Evolutionary conservation across 257 asterid species (phyloP), one percentile per base, ranked within the genome.

Genomic region (Rauvolfia tetraphylla): DNA sequence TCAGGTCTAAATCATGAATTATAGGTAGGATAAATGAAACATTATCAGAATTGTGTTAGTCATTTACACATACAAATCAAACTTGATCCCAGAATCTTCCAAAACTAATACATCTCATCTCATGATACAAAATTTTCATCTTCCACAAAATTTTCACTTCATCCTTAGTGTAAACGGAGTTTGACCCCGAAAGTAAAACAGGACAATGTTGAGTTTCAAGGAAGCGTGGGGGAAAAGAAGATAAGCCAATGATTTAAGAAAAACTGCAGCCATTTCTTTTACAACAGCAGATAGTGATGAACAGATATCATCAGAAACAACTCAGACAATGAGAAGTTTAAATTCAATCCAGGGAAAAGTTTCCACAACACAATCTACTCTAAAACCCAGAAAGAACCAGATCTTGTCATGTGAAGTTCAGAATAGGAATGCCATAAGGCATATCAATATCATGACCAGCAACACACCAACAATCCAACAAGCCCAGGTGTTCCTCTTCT

Each of bases 381-480:
- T 46, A 17, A 71, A 18, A 44, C 13, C 59, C 39, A 46, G 23
- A 46, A 18, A 1, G 2, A 15, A 27, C n/a, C 27, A 17, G 31
- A 8, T 51, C 33, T 51, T 18, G 46, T 34, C 38, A 71, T 38
- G 42, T 33, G 10, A 62, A 72, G n/a, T 42, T 89, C 88, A 92
- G 76, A 88, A 88, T n/a, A 89, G 51, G 74, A 92, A 69, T 0
- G 92, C 91, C 68, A 83, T 22, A 38, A 92, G 76, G 86, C 93
- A 90, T 0, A 92, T 77, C 79, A 90, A 72, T 49, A 92, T 7
- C 83, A 92, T 81, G 39, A 91, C 86, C 62, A 89, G 78, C 77
- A 89, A 67, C 71, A 85, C 79, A 0, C 75, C 79, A 1, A 95
- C 93, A 69, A 89, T 81, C 95, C 96, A 92, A 72, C 86, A 89